Conservation (phyloP, 306 rosid species). For the Oxytropis ochrocephala region DNA sequence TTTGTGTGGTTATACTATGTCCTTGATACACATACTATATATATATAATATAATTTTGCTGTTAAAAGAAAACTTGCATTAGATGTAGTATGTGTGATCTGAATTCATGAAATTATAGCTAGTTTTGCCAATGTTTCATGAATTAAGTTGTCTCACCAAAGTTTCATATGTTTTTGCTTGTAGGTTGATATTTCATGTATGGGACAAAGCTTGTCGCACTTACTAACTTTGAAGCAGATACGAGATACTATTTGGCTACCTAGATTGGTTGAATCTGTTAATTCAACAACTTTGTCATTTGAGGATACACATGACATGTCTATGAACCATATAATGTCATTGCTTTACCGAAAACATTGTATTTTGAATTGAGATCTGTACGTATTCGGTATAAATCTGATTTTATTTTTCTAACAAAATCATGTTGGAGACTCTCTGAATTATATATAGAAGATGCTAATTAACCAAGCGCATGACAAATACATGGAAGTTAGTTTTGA, state of each 20-base stretch:
- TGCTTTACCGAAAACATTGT: constrained; percentile 39
- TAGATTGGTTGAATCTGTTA: constrained; percentile 33
- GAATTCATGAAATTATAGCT: too few relatives aligned
- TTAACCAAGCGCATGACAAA: too few relatives aligned
- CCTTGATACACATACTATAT: too few relatives aligned
- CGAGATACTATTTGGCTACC: constrained; percentile 59
- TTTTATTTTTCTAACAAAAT: neutral
- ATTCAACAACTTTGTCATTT: constrained; percentile 24
- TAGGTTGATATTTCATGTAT: constrained; percentile 56
- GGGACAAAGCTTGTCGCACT: constrained; percentile 46
- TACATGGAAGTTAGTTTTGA: too few relatives aligned
- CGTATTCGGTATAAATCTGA: neutral
- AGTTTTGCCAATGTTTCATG: neutral
- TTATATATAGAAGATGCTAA: too few relatives aligned
- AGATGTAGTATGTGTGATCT: too few relatives aligned
- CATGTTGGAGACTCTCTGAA: too few relatives aligned
- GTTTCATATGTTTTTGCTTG: neutral
- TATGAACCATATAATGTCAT: constrained; percentile 32
- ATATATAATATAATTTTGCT: too few relatives aligned
- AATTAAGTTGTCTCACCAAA: neutral
- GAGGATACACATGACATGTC: constrained; percentile 15
- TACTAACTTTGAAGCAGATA: constrained; percentile 51
- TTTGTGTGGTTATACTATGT: too few relatives aligned
- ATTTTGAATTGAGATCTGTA: neutral
- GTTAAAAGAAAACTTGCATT: too few relatives aligned